Conservation (phyloP, 164 flowering plant species). For the Euptelea pleiosperma region DNA sequence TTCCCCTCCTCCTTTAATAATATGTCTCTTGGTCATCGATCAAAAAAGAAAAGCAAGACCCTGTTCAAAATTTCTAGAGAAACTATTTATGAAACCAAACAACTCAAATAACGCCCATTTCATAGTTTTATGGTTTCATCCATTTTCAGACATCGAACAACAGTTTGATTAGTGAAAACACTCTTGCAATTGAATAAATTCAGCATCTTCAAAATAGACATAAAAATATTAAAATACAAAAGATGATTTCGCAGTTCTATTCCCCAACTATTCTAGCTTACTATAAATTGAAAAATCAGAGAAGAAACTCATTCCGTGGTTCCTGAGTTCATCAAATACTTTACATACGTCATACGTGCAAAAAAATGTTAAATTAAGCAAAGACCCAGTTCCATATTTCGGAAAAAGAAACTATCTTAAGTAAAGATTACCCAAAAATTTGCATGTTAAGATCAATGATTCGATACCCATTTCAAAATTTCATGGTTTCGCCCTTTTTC, state of each 20-base stretch:
- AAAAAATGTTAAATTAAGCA: background rate
- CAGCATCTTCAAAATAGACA: background rate
- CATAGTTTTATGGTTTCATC: too few relatives aligned
- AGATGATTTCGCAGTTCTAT: background rate
- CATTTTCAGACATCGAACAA: too few relatives aligned
- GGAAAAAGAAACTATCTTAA: background rate
- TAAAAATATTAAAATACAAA: background rate
- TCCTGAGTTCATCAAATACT: too few relatives aligned
- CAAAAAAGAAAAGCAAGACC: too few relatives aligned
- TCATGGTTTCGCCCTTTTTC: slow-evolving; percentile 1
- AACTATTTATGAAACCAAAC: background rate
- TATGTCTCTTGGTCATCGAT: too few relatives aligned
- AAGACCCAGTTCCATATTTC: background rate
- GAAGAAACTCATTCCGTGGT: too few relatives aligned
- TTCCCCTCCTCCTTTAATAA: too few relatives aligned
- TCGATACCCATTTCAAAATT: background rate
- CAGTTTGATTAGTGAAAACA: too few relatives aligned
- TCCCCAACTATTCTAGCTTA: background rate
- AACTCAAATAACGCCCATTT: too few relatives aligned
- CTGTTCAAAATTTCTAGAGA: background rate
- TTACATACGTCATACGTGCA: too few relatives aligned
- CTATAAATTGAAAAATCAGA: too few relatives aligned
- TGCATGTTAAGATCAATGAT: background rate
- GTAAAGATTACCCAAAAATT: background rate
- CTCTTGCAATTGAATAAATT: too few relatives aligned